A percentile compares a stretch with the other conserved stretches of the same genome.
Evolutionary conservation across 148 eudicot species (phyloP).

Genomic region (Pouteria glomerata): DNA sequence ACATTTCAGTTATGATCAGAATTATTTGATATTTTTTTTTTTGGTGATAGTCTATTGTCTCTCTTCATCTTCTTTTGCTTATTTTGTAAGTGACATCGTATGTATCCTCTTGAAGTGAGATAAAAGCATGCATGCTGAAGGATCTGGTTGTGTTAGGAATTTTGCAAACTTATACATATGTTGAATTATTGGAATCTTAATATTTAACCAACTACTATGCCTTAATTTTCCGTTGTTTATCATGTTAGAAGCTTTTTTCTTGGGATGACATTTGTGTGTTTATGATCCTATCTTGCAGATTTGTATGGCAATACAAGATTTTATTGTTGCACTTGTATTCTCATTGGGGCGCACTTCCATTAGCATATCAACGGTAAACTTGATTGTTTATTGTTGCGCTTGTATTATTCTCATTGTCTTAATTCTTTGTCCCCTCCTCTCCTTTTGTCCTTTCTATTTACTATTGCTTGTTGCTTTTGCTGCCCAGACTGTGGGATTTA

Average conservation of each 20-base stretch:
- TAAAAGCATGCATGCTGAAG: too few relatives aligned
- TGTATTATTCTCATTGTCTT: neutral
- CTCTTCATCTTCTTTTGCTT: too few relatives aligned
- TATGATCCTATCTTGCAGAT: slow-evolving; percentile 37
- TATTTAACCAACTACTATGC: too few relatives aligned
- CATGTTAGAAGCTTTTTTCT: neutral
- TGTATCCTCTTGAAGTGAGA: too few relatives aligned
- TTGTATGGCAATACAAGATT: slow-evolving; percentile 79
- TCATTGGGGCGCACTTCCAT: slow-evolving; percentile 66
- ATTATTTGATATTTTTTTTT: too few relatives aligned
- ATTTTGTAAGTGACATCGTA: too few relatives aligned
- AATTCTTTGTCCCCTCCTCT: neutral
- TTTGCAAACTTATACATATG: neutral
- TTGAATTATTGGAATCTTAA: neutral
- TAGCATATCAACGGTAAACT: slow-evolving; percentile 74
- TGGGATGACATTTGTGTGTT: slow-evolving; percentile 6
- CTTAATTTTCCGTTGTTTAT: slow-evolving; percentile 5
- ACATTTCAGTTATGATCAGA: neutral
- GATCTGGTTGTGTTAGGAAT: neutral
- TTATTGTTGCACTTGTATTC: slow-evolving; percentile 75
- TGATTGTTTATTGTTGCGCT: neutral
- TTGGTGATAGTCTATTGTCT: neutral
- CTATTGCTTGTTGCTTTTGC: neutral
- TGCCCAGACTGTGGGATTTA: neutral
- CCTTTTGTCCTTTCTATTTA: slow-evolving; percentile 1